Evolutionary conservation across 352 stramenopile genomes (phyloP).

Genomic region (Globisporangium parvum): DNA sequence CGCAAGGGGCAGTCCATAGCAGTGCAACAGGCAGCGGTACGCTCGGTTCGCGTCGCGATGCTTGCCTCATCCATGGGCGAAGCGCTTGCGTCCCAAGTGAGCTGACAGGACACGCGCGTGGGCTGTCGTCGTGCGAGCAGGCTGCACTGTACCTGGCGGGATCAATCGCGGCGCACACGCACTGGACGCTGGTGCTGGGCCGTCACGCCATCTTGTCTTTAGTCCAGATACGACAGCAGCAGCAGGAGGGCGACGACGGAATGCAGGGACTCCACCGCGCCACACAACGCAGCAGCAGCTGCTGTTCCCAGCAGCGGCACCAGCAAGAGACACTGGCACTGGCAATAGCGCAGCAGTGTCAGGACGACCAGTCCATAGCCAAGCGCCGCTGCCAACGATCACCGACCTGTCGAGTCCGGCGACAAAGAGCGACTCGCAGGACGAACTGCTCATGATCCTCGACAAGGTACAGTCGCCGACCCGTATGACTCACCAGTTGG

Average conservation of each 20-base stretch:
- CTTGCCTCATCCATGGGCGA: no score
- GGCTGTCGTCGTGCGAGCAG: neutral
- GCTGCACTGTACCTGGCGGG: neutral
- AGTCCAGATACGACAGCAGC: constrained; percentile 22
- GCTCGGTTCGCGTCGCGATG: no score
- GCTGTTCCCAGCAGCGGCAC: neutral
- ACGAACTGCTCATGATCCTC: constrained; percentile 52
- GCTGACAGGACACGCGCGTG: neutral
- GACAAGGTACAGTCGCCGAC: constrained; percentile 37
- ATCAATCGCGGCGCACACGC: constrained; percentile 16
- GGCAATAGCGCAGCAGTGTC: neutral
- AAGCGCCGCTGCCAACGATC: neutral
- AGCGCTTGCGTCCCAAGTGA: no score
- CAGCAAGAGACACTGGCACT: neutral
- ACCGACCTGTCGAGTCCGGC: neutral
- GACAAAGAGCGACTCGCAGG: constrained; percentile 34
- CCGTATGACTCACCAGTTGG: no score
- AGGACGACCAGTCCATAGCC: neutral
- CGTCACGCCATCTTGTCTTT: constrained; percentile 31
- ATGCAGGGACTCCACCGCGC: constrained; percentile 8
- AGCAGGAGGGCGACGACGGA: neutral
- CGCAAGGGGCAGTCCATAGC: neutral
- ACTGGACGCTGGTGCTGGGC: neutral
- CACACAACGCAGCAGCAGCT: neutral
- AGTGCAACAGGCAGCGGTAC: neutral